A percentile compares a stretch with the other conserved stretches of the same genome.
phyloP scores from a whole-genome alignment of 768 basidiomycete species.

The Leucosporidium yakuticum region DNA sequence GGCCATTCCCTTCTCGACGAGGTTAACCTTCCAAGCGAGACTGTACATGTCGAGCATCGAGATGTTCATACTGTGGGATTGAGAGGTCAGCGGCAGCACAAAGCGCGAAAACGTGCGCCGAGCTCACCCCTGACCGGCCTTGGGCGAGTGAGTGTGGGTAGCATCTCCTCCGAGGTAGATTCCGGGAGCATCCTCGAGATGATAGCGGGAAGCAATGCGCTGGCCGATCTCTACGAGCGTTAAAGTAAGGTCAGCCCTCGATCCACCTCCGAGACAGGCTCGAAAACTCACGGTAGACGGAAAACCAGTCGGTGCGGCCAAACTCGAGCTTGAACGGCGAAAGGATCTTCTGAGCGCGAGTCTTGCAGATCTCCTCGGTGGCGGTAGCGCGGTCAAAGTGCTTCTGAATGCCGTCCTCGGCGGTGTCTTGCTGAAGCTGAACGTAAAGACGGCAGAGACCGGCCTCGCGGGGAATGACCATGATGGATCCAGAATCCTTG shows the following conservation, averaged over 20 bases:
- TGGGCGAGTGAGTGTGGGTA: constrained; percentile 39
- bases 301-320: constrained; percentile 38
- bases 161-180: constrained; percentile 40
- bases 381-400: constrained; percentile 49
- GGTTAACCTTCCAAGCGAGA: constrained; percentile 40
- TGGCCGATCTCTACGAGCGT: constrained; percentile 34
- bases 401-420: constrained; percentile 18
- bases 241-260: background rate
- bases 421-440: constrained; percentile 40
- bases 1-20: constrained; percentile 39
- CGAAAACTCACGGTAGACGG: constrained; percentile 33
- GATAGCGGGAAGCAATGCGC: constrained; percentile 38
- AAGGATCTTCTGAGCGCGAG: constrained; percentile 37
- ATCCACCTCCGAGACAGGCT: no score
- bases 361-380: constrained; percentile 36
- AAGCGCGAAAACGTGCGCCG: background rate
- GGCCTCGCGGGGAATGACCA: constrained; percentile 61
- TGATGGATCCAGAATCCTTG: constrained; percentile 51
- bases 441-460: constrained; percentile 35
- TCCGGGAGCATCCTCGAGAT: constrained; percentile 43
- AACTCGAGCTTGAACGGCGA: constrained; percentile 39
- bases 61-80: constrained; percentile 29
- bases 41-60: constrained; percentile 40
- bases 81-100: background rate
- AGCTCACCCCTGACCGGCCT: constrained; percentile 39